Evolutionary conservation across 2,329 filamentous ascomycete genomes (phyloP).

Genomic region (Penicillium sp.): DNA sequence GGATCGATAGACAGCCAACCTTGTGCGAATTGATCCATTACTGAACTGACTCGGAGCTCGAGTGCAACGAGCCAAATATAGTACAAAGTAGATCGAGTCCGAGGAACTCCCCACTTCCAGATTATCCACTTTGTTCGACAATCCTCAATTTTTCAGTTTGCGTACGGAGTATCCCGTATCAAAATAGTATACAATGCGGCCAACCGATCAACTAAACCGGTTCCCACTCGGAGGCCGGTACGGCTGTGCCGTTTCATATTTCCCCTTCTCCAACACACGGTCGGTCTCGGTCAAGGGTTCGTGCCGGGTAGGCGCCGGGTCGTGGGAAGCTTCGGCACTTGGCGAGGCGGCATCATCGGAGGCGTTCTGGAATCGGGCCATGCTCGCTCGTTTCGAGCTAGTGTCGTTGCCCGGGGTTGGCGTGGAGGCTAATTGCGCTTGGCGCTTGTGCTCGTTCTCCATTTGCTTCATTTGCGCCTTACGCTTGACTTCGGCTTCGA

Average conservation of each 20-base stretch:
- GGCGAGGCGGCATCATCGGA: conserved; percentile 59
- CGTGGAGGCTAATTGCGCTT: conserved; percentile 21
- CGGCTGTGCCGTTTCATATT: conserved; percentile 78
- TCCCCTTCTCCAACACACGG: conserved; percentile 72
- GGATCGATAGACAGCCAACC: not conserved
- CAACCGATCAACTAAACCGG: conserved; percentile 63
- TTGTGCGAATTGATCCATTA: not conserved
- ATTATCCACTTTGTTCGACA: not conserved
- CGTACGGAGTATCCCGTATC: not conserved
- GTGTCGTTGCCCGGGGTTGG: conserved; percentile 26
- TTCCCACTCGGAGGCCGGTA: conserved; percentile 81
- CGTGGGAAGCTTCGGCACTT: conserved; percentile 68
- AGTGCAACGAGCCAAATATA: not conserved
- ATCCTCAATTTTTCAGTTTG: not conserved
- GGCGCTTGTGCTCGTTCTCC: conserved; percentile 37
- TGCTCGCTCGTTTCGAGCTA: conserved; percentile 37
- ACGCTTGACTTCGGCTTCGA: conserved; percentile 67
- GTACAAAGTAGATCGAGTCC: not conserved
- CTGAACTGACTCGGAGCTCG: not conserved
- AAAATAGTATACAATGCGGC: conserved; percentile 8
- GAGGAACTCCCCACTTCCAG: not conserved
- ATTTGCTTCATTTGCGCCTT: conserved; percentile 38
- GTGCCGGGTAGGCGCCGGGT: conserved; percentile 84
- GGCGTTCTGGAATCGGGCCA: conserved; percentile 28
- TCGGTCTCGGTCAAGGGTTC: conserved; percentile 69